phyloP scores from a whole-genome alignment of 768 basidiomycete genomes.

The Termitomyces sp. region DNA sequence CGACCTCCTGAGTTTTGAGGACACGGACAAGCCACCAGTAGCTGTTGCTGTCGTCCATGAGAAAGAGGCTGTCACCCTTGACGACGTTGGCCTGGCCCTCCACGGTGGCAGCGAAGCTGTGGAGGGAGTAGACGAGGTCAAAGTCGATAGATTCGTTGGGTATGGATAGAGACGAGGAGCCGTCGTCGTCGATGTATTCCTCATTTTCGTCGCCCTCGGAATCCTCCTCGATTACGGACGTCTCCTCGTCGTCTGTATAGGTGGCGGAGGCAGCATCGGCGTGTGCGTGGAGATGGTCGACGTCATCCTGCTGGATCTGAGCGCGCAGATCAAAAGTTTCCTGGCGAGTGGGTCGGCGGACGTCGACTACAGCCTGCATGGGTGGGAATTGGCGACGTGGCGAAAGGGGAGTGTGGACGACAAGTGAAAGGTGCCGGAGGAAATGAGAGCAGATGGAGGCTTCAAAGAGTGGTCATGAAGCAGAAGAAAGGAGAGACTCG shows the following conservation, averaged over 20 bases:
- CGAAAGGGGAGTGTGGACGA: background rate
- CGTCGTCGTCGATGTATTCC: constrained; percentile 67
- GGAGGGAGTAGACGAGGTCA: constrained; percentile 87
- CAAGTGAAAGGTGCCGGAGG: background rate
- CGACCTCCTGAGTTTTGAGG: constrained; percentile 96
- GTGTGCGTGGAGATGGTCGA: constrained; percentile 33
- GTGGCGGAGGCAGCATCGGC: constrained; percentile 39
- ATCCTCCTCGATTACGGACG: constrained; percentile 83
- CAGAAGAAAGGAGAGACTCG: background rate
- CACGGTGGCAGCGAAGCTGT: constrained; percentile 95
- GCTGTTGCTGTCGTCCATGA: constrained; percentile 98
- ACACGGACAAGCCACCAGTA: constrained; percentile 99
- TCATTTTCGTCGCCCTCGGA: constrained; percentile 70
- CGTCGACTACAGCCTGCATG: constrained; percentile 18
- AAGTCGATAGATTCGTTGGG: constrained; percentile 93
- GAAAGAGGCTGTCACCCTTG: constrained; percentile 92
- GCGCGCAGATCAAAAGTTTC: constrained; percentile 74
- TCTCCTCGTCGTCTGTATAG: constrained; percentile 60
- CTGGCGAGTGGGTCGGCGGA: constrained; percentile 28
- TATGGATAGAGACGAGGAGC: constrained; percentile 77
- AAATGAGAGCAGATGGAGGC: background rate
- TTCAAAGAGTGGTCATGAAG: constrained; percentile 3
- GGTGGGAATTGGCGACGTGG: background rate
- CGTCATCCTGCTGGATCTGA: constrained; percentile 49
- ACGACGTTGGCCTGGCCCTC: constrained; percentile 99